Evolutionary conservation across 441 rosid species (phyloP).

Genomic region (Adansonia grandidieri): DNA sequence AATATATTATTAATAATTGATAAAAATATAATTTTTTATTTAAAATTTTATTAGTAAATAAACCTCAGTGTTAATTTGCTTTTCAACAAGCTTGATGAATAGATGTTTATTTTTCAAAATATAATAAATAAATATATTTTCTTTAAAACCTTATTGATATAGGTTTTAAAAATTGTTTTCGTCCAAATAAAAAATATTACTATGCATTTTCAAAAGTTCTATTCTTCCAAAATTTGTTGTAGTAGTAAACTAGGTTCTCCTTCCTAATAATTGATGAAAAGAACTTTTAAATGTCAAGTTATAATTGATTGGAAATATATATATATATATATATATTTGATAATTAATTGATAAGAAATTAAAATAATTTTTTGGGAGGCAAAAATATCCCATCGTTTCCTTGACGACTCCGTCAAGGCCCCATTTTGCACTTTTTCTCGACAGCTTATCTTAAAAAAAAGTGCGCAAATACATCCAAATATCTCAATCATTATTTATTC

Average conservation of each 20-base stretch:
- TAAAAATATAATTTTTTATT: no score
- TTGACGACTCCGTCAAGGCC: constrained; percentile 14
- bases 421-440: not conserved
- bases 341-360: not conserved
- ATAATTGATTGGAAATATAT: not conserved
- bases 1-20: no score
- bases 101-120: no score
- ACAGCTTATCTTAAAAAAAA: not conserved
- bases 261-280: not conserved
- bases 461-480: not conserved
- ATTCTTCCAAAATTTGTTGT: not conserved
- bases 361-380: not conserved
- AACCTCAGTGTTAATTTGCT: no score
- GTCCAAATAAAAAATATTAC: no score
- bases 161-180: no score
- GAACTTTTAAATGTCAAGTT: not conserved
- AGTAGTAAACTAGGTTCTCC: not conserved
- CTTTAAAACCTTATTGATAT: no score
- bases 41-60: no score
- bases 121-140: no score
- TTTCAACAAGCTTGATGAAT: no score
- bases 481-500: no score
- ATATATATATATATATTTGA: not conserved
- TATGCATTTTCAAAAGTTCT: no score
- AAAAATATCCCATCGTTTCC: not conserved